phyloP scores from a whole-genome alignment of 805 yeast genomes.

The Teunomyces aglyptinius region DNA sequence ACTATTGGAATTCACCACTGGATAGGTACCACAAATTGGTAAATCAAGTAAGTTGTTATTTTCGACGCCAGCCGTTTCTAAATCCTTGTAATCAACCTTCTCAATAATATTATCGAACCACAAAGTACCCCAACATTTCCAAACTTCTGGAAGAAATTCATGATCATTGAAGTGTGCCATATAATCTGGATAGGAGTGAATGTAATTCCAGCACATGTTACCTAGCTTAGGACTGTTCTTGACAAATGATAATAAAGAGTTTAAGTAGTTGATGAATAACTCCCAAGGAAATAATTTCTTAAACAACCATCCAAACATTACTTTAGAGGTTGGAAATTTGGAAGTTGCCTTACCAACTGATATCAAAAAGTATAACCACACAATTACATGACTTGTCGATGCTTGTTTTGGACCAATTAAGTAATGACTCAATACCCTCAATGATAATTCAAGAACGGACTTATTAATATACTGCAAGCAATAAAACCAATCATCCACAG shows the following conservation, averaged over 20 bases:
- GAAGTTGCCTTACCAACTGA: slow-evolving; percentile 58
- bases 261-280: slow-evolving; percentile 59
- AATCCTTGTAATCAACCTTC: slow-evolving; percentile 52
- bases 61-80: slow-evolving; percentile 55
- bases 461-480: slow-evolving; percentile 56
- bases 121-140: slow-evolving; percentile 83
- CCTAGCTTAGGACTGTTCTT: slow-evolving; percentile 23
- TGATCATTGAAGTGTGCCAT: slow-evolving; percentile 53
- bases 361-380: slow-evolving; percentile 72
- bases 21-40: slow-evolving; percentile 60
- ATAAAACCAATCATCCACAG: slow-evolving; percentile 52
- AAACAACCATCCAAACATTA: slow-evolving; percentile 50
- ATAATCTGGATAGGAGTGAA: slow-evolving; percentile 31
- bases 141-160: slow-evolving; percentile 70
- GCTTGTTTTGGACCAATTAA: slow-evolving; percentile 68
- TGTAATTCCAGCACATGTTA: slow-evolving; percentile 11
- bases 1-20: slow-evolving; percentile 19
- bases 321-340: slow-evolving; percentile 43
- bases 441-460: slow-evolving; percentile 65
- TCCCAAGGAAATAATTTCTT: slow-evolving; percentile 68
- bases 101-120: slow-evolving; percentile 66
- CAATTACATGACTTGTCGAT: slow-evolving; percentile 69
- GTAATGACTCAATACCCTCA: slow-evolving; percentile 65
- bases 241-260: slow-evolving; percentile 47
- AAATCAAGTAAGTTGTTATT: slow-evolving; percentile 56